Evolutionary conservation across 768 basidiomycete species (phyloP).

Genomic region (Amanita muscaria): DNA sequence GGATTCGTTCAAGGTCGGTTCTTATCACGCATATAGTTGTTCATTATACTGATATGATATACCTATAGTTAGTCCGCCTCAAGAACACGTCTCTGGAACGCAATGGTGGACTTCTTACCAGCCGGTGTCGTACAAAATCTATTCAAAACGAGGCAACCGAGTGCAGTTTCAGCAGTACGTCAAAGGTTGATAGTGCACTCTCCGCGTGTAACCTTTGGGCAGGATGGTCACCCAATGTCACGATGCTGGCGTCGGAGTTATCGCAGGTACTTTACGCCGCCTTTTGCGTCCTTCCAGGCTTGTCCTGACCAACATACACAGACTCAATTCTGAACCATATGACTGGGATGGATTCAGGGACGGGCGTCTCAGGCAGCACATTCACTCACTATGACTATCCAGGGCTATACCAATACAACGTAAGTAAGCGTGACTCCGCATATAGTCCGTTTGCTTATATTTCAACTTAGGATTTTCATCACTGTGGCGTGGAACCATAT

Average conservation of each 20-base stretch:
- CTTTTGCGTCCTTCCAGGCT: too few relatives aligned
- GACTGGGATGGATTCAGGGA: slow-evolving; percentile 38
- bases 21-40: not conserved
- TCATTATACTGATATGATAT: not conserved
- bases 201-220: not conserved
- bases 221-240: slow-evolving; percentile 46
- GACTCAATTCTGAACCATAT: slow-evolving; percentile 64
- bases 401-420: slow-evolving; percentile 37
- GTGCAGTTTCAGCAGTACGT: slow-evolving; percentile 35
- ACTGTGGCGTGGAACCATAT: slow-evolving; percentile 45
- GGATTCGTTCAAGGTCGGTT: slow-evolving; percentile 59
- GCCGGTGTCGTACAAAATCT: slow-evolving; percentile 56
- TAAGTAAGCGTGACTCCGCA: slow-evolving; percentile 18
- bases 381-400: slow-evolving; percentile 49
- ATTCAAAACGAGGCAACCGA: slow-evolving; percentile 56
- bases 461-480: slow-evolving; percentile 28
- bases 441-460: too few relatives aligned
- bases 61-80: slow-evolving; percentile 37
- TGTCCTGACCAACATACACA: too few relatives aligned
- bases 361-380: slow-evolving; percentile 38
- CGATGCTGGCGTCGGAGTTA: slow-evolving; percentile 47
- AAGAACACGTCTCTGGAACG: slow-evolving; percentile 47
- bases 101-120: slow-evolving; percentile 77
- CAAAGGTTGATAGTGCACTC: not conserved
- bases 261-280: slow-evolving; percentile 32